phyloP scores from a whole-genome alignment of 805 yeast genomes.

The Starmerella stigmatis region DNA sequence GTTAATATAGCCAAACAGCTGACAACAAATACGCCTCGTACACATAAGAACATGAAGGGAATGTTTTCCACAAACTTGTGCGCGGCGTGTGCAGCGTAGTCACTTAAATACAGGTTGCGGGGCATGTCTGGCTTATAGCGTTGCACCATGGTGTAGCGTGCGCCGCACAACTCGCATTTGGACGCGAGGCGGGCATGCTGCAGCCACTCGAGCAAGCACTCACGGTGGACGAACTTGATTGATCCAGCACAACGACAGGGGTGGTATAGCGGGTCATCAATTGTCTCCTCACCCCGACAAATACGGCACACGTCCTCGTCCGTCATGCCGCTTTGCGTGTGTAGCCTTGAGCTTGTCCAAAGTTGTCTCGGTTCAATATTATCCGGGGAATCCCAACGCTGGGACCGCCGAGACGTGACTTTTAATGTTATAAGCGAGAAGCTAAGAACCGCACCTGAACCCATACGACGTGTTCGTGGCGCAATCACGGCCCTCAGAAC shows the following conservation, averaged over 20 bases:
- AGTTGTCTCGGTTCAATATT: neutral
- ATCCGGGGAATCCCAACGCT: too few species aligned
- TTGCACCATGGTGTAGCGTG: conserved; percentile 58
- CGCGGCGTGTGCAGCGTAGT: conserved; percentile 23
- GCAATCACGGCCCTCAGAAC: neutral
- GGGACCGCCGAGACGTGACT: too few species aligned
- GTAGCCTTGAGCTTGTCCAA: neutral
- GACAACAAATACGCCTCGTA: conserved; percentile 20
- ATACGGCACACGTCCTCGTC: conserved; percentile 66
- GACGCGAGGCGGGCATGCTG: conserved; percentile 51
- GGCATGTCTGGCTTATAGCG: conserved; percentile 61
- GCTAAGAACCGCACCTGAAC: too few species aligned
- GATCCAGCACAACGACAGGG: conserved; percentile 95
- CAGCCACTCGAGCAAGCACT: conserved; percentile 83
- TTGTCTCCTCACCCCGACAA: conserved; percentile 84
- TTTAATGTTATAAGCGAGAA: neutral
- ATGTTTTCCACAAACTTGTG: neutral
- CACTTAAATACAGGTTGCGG: conserved; percentile 42
- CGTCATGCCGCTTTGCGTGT: conserved; percentile 2
- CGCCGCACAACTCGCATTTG: conserved; percentile 81
- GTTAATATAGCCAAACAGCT: conserved; percentile 15
- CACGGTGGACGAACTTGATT: conserved; percentile 86
- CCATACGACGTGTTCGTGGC: too few species aligned
- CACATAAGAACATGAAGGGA: conserved; percentile 9
- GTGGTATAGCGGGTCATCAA: conserved; percentile 66